These are phyloP conservation scores for Aspergillus funiculosus DNA, from an alignment of 495 filamentous ascomycete species.

Conservation along the genomic window DNA sequence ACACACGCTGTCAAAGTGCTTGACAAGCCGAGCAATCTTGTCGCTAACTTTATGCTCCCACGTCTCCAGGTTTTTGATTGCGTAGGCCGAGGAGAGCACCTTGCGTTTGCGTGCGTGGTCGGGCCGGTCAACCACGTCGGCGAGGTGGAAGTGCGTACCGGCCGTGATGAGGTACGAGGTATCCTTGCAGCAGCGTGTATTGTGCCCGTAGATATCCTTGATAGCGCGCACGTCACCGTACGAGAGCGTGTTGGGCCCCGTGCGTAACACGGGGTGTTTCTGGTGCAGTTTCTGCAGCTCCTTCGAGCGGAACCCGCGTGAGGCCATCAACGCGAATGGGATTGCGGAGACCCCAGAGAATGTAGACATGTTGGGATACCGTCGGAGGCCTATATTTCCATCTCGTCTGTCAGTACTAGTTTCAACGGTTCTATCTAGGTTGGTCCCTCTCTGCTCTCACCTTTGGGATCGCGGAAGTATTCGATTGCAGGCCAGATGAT, in stretches of 20 bases:
- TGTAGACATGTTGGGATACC: slow-evolving; percentile 40
- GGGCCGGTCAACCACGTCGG: slow-evolving; percentile 44
- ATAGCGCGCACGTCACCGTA: slow-evolving; percentile 43
- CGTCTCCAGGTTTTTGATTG: slow-evolving; percentile 48
- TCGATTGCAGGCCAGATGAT: slow-evolving; percentile 33
- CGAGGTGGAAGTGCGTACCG: slow-evolving; percentile 41
- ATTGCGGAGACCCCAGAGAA: slow-evolving; percentile 44
- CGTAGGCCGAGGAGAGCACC: slow-evolving; percentile 47
- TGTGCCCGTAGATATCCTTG: slow-evolving; percentile 53
- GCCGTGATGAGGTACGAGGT: slow-evolving; percentile 35
- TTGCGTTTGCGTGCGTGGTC: slow-evolving; percentile 48
- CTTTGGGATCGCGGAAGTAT: slow-evolving; percentile 45
- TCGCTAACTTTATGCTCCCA: slow-evolving; percentile 54
- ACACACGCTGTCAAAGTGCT: slow-evolving; percentile 35
- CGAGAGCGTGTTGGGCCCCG: slow-evolving; percentile 48
- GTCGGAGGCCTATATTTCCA: slow-evolving; percentile 35
- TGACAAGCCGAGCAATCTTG: slow-evolving; percentile 40
- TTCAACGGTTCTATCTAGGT: background rate
- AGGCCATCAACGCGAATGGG: slow-evolving; percentile 40
- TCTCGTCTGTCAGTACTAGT: background rate
- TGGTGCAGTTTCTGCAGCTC: slow-evolving; percentile 39
- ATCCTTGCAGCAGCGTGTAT: slow-evolving; percentile 46
- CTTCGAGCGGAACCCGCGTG: slow-evolving; percentile 39
- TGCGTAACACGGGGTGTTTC: slow-evolving; percentile 44
- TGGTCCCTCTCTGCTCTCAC: too few species aligned